Evolutionary conservation across 805 yeast genomes (phyloP).

Genomic region (Candida sakaeoensis): DNA sequence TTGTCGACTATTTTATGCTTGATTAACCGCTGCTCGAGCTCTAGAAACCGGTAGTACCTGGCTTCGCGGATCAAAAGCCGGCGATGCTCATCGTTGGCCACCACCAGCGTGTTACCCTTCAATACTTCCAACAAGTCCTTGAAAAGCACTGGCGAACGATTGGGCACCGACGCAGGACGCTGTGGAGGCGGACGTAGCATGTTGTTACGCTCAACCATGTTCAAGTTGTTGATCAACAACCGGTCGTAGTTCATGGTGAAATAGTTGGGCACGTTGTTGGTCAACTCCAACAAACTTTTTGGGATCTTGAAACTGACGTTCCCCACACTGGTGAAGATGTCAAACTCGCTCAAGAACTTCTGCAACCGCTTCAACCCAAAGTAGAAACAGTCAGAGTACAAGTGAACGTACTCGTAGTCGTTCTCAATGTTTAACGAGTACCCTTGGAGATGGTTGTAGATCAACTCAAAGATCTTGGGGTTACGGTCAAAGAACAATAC

Average conservation of each 20-base stretch:
- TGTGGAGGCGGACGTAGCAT: slow-evolving; percentile 78
- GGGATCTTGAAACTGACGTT: slow-evolving; percentile 57
- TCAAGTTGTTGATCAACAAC: slow-evolving; percentile 44
- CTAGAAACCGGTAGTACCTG: slow-evolving; percentile 69
- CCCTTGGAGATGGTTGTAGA: slow-evolving; percentile 76
- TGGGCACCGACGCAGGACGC: slow-evolving; percentile 49
- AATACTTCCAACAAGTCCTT: slow-evolving; percentile 51
- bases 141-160: slow-evolving; percentile 54
- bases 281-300: slow-evolving; percentile 45
- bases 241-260: slow-evolving; percentile 61
- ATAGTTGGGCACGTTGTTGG: slow-evolving; percentile 77
- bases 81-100: slow-evolving; percentile 54
- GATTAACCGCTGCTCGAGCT: slow-evolving; percentile 68
- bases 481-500: slow-evolving; percentile 70
- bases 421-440: slow-evolving; percentile 59
- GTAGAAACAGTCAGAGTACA: slow-evolving; percentile 69
- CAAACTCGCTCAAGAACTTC: slow-evolving; percentile 46
- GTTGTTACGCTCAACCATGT: slow-evolving; percentile 34
- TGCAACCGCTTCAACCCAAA: slow-evolving; percentile 61
- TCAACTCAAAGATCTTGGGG: slow-evolving; percentile 61
- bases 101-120: slow-evolving; percentile 49
- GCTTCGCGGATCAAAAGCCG: slow-evolving; percentile 62
- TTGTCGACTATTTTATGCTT: slow-evolving; percentile 38
- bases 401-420: slow-evolving; percentile 57
- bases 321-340: slow-evolving; percentile 57